phyloP scores from a whole-genome alignment of 768 basidiomycete species.

The Kwoniella botswanensis region DNA sequence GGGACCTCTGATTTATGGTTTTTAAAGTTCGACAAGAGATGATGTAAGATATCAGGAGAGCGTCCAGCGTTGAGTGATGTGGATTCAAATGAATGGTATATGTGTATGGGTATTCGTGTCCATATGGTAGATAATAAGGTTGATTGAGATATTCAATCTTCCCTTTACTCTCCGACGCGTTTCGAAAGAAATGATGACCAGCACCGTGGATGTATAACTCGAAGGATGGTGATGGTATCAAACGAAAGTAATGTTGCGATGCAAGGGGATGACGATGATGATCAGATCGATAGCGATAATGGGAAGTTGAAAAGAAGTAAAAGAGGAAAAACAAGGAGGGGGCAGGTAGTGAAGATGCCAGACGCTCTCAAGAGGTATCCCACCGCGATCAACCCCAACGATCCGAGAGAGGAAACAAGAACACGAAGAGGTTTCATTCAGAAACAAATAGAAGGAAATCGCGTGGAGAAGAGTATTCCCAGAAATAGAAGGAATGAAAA shows the following conservation, averaged over 20 bases:
- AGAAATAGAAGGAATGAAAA: background rate
- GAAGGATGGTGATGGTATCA: background rate
- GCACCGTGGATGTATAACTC: background rate
- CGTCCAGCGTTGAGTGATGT: background rate
- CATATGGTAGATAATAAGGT: no score
- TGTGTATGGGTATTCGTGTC: no score
- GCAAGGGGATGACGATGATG: background rate
- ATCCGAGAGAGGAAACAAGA: no score
- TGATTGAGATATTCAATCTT: no score
- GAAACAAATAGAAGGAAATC: background rate
- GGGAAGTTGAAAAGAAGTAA: background rate
- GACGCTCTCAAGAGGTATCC: background rate
- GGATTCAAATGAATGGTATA: no score
- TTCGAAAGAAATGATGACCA: background rate
- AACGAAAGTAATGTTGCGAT: background rate
- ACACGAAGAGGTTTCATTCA: background rate
- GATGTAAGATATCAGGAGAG: background rate
- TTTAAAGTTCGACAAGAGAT: background rate
- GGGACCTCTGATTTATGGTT: background rate
- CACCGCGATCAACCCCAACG: no score
- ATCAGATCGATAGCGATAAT: background rate
- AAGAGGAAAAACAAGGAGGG: conserved; percentile 10
- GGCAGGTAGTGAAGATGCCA: background rate
- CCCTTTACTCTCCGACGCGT: background rate
- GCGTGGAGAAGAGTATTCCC: background rate